phyloP scores from a whole-genome alignment of 164 flowering plant genomes.

The Malania oleifera region DNA sequence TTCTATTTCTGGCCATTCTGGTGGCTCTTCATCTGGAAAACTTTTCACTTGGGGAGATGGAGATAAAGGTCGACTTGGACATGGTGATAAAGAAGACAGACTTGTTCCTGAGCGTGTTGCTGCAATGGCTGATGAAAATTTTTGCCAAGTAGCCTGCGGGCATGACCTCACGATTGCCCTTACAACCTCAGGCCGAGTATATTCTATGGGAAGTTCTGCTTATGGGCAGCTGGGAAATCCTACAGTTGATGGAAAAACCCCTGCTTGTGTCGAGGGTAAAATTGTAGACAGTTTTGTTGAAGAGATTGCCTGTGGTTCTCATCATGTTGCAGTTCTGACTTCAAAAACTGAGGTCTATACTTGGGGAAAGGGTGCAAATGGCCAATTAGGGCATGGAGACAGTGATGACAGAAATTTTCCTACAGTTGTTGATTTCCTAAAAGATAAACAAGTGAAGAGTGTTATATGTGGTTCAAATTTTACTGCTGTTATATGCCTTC shows the following conservation, averaged over 20 bases:
- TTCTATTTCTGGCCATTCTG: constrained; percentile 24
- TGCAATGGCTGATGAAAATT: constrained; percentile 41
- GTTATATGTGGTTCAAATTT: constrained; percentile 79
- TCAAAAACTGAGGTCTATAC: constrained; percentile 81
- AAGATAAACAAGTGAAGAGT: constrained; percentile 77
- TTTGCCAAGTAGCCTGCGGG: constrained; percentile 84
- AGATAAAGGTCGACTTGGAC: constrained; percentile 81
- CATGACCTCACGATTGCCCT: constrained; percentile 62
- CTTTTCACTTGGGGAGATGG: constrained; percentile 98
- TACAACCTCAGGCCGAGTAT: constrained; percentile 69
- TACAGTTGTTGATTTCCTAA: constrained; percentile 58
- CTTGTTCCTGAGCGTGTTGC: constrained; percentile 60
- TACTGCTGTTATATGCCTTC: constrained; percentile 79
- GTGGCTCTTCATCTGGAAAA: constrained; percentile 42
- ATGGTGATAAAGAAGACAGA: constrained; percentile 65
- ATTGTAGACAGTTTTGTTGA: constrained; percentile 50
- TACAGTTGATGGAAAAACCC: constrained; percentile 53
- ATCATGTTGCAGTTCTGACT: constrained; percentile 82
- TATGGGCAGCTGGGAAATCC: constrained; percentile 79
- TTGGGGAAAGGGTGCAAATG: constrained; percentile 93
- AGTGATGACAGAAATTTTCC: constrained; percentile 57
- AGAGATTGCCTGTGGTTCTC: constrained; percentile 83
- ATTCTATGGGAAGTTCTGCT: constrained; percentile 73
- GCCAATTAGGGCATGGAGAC: constrained; percentile 94
- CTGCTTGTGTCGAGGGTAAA: constrained; percentile 50